Percentiles rank a stretch among this genome's conserved stretches.
Evolutionary conservation across 2,329 filamentous ascomycete species (phyloP).

Genomic region (Fusarium mangiferae): DNA sequence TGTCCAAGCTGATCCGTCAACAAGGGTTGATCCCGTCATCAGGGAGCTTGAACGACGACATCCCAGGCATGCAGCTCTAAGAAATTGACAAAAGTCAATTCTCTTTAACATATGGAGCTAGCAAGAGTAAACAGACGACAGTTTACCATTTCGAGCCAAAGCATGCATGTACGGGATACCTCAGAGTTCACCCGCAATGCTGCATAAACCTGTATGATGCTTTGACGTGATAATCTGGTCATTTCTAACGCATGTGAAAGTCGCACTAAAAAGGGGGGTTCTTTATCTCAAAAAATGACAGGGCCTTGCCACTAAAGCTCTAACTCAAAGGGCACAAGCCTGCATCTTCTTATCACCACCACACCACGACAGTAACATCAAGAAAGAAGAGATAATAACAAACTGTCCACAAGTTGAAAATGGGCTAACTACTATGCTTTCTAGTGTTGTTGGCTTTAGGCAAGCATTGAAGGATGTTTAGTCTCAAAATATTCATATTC

Average conservation of each 20-base stretch:
- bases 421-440: neutral
- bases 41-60: slow-evolving; percentile 31
- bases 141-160: slow-evolving; percentile 12
- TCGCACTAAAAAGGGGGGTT: slow-evolving; percentile 43
- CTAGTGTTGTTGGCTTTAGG: neutral
- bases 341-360: slow-evolving; percentile 28
- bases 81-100: neutral
- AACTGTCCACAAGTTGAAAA: neutral
- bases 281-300: slow-evolving; percentile 25
- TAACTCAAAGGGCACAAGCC: slow-evolving; percentile 25
- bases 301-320: neutral
- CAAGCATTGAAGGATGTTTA: neutral
- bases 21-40: slow-evolving; percentile 34
- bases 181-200: slow-evolving; percentile 1
- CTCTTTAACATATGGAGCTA: neutral
- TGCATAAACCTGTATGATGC: slow-evolving; percentile 39
- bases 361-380: slow-evolving; percentile 3
- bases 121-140: slow-evolving; percentile 15
- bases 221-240: slow-evolving; percentile 45
- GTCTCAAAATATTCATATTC: neutral
- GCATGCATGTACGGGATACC: neutral
- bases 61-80: slow-evolving; percentile 17
- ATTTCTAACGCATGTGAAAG: slow-evolving; percentile 46
- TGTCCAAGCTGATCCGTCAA: slow-evolving; percentile 26
- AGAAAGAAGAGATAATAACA: neutral